Evolutionary conservation across 164 flowering plant genomes (phyloP).

Genomic region (Aristolochia fimbriata): DNA sequence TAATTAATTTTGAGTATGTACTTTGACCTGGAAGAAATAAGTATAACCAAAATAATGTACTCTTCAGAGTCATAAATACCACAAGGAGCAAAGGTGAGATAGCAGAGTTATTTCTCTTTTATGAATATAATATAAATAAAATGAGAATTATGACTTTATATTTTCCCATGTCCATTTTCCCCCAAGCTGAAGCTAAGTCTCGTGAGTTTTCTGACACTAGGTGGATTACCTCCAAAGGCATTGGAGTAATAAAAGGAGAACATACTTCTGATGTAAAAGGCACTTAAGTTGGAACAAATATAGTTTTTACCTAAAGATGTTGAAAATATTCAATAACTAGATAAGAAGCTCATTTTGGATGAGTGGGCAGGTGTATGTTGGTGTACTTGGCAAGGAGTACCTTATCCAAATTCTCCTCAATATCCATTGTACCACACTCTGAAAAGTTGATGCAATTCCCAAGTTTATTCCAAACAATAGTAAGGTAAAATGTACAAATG

Average conservation of each 20-base stretch:
- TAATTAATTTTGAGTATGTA: slow-evolving; percentile 59
- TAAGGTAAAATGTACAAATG: slow-evolving; percentile 74
- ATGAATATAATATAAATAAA: no score
- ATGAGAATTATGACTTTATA: no score
- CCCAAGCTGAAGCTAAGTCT: background rate
- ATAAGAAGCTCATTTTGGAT: background rate
- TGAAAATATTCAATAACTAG: background rate
- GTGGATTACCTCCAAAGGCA: slow-evolving; percentile 67
- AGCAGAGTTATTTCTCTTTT: background rate
- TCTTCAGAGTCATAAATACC: no score
- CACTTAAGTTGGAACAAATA: slow-evolving; percentile 64
- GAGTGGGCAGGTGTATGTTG: no score
- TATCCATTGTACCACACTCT: slow-evolving; percentile 91
- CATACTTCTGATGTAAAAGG: slow-evolving; percentile 47
- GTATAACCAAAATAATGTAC: background rate
- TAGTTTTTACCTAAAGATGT: slow-evolving; percentile 63
- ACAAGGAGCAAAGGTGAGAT: background rate
- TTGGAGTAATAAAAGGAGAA: slow-evolving; percentile 84
- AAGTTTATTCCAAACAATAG: slow-evolving; percentile 75
- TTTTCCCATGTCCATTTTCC: background rate
- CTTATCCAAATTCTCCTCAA: slow-evolving; percentile 98
- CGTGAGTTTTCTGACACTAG: background rate
- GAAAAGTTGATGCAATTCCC: slow-evolving; percentile 84
- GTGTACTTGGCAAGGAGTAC: no score
- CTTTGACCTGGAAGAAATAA: slow-evolving; percentile 40